A percentile compares a stretch with the other conserved stretches of the same genome.
Conservation (phyloP, 2,329 filamentous ascomycete genomes). For the Hypoxylon sp. region DNA sequence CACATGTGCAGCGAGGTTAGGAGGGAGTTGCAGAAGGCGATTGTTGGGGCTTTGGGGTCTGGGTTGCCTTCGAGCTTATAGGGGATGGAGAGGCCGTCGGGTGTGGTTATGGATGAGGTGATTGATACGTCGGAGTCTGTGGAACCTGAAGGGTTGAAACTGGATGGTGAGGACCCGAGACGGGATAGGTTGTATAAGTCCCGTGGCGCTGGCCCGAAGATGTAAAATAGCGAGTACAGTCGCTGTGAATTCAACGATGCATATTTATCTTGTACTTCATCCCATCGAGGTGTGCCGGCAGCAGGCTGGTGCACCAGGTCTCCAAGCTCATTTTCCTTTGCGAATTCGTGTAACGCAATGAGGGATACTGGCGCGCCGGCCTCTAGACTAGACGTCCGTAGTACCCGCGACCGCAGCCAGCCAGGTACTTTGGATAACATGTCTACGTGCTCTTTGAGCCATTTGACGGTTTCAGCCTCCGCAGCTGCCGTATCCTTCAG, state of each 20-base stretch:
- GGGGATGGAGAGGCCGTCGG: slow-evolving; percentile 77
- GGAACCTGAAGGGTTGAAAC: slow-evolving; percentile 70
- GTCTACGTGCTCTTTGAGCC: slow-evolving; percentile 83
- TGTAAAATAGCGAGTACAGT: slow-evolving; percentile 81
- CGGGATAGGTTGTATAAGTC: slow-evolving; percentile 73
- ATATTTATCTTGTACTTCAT: slow-evolving; percentile 71
- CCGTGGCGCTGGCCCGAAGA: slow-evolving; percentile 81
- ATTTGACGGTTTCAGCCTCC: slow-evolving; percentile 71
- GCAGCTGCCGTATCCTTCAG: slow-evolving; percentile 67
- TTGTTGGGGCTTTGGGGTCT: slow-evolving; percentile 75
- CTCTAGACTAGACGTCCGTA: slow-evolving; percentile 74
- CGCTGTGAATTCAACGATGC: slow-evolving; percentile 71
- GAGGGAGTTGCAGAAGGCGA: slow-evolving; percentile 86
- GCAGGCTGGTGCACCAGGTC: slow-evolving; percentile 76
- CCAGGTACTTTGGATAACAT: slow-evolving; percentile 82
- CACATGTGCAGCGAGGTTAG: slow-evolving; percentile 85
- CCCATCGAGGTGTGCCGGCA: slow-evolving; percentile 73
- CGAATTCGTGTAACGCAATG: slow-evolving; percentile 81
- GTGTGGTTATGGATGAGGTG: slow-evolving; percentile 76
- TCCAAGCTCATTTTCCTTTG: slow-evolving; percentile 75
- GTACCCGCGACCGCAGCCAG: slow-evolving; percentile 82
- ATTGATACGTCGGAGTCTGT: slow-evolving; percentile 73
- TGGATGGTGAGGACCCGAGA: slow-evolving; percentile 61
- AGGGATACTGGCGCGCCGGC: slow-evolving; percentile 68
- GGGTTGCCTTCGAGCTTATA: slow-evolving; percentile 83